Evolutionary conservation across 2,329 filamentous ascomycete genomes (phyloP), one percentile per base, ranked within the genome.

Genomic region (Fusarium tupiense): DNA sequence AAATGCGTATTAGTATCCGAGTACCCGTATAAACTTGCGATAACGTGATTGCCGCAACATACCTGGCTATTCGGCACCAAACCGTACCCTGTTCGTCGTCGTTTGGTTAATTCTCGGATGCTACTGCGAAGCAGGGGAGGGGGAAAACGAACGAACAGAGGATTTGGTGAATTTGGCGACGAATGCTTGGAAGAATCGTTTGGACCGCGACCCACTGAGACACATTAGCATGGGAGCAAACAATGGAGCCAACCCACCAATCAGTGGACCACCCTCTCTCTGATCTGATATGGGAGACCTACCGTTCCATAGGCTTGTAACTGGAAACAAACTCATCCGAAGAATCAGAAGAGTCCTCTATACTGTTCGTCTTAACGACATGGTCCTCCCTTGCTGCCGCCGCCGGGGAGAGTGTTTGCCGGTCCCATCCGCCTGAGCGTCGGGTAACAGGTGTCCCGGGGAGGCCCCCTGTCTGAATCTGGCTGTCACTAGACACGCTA

Each of bases 351-450:
- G 74, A 73, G 41, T 76, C 73, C 26, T 72, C 71, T 19, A 29
- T 43, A n/a, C 50, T 53, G 50, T 53, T 53, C 13, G 37, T 40
- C 24, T 56, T 56, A 24, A 57, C 61, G 40, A 37, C 60, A 61
- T 66, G 52, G 52, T 56, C 52, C 17, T 56, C 67, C 73, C 73
- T 62, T 54, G 73, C 70, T 13, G 64, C 52, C 19, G 69, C 74
- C 16, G 75, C 75, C 50, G 75, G 64, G 63, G 64, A 76, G 29
- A 76, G 70, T 26, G 70, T 72, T 43, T 77, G 75, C 71, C 53
- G 75, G 47, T 77, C 67, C 75, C 75, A 77, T 73, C 65, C 75
- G 10, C 75, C 75, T 53, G 75, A 77, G 58, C 64, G 71, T 63
- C 71, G 53, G 67, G 64, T 76, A 38, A 64, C 38, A 38, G 75